phyloP scores from a whole-genome alignment of 140 eudicot species.

The Oenanthe javanica region DNA sequence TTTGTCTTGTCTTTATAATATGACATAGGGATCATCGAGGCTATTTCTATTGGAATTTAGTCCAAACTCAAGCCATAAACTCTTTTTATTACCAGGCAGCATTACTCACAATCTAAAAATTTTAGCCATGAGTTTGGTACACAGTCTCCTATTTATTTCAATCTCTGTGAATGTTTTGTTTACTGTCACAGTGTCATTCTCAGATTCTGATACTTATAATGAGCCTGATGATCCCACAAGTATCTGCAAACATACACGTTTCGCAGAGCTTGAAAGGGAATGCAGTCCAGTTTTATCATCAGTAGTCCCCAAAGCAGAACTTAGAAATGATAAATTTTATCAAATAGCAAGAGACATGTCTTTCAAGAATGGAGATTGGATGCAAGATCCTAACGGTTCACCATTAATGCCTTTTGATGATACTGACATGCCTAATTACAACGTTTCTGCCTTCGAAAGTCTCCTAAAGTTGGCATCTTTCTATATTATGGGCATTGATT shows the following conservation, averaged over 20 bases:
- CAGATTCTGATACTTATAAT: not conserved
- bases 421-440: slow-evolving; percentile 10
- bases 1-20: too few species aligned
- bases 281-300: slow-evolving; percentile 3
- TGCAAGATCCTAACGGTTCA: slow-evolving; percentile 3
- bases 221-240: not conserved
- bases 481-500: slow-evolving; percentile 4
- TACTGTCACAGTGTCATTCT: not conserved
- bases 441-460: not conserved
- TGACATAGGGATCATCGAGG: not conserved
- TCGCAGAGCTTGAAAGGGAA: slow-evolving; percentile 6
- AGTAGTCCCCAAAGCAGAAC: slow-evolving; percentile 1
- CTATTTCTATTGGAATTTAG: not conserved
- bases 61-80: not conserved
- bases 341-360: not conserved
- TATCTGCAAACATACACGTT: slow-evolving; percentile 5
- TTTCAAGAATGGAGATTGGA: slow-evolving; percentile 16
- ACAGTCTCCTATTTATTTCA: not conserved
- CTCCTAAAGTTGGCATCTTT: slow-evolving; percentile 9
- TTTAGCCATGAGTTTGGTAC: not conserved
- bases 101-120: not conserved
- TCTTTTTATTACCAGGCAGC: not conserved
- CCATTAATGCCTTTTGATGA: slow-evolving; percentile 14
- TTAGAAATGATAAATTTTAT: not conserved
- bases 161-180: not conserved